Conservation (phyloP, 2,329 filamentous ascomycete species). For the Pseudogymnoascus sp. region DNA sequence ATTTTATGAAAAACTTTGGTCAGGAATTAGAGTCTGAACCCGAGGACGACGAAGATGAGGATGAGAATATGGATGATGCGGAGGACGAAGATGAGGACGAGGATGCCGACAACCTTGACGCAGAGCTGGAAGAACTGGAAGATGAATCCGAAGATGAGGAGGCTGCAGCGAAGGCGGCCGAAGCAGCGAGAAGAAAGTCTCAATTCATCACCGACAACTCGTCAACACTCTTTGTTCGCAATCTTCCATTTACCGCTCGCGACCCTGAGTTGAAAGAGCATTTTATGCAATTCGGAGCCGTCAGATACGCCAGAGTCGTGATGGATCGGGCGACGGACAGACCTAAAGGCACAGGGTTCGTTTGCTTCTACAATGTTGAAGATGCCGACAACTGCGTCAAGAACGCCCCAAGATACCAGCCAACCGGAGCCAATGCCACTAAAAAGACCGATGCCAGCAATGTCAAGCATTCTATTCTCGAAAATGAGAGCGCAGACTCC, state of each 20-base stretch:
- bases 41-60: conserved; percentile 28
- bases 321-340: conserved; percentile 77
- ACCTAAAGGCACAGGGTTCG: conserved; percentile 87
- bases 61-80: conserved; percentile 39
- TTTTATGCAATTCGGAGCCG: conserved; percentile 78
- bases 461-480: conserved; percentile 71
- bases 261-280: conserved; percentile 78
- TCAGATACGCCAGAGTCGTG: conserved; percentile 87
- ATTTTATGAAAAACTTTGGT: conserved; percentile 28
- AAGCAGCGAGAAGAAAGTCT: conserved; percentile 29
- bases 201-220: conserved; percentile 51
- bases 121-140: conserved; percentile 30
- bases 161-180: conserved; percentile 31
- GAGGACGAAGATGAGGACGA: conserved; percentile 49
- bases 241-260: conserved; percentile 80
- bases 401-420: conserved; percentile 55
- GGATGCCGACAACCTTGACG: conserved; percentile 35
- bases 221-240: conserved; percentile 83
- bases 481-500: conserved; percentile 75
- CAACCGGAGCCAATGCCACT: conserved; percentile 29
- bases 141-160: conserved; percentile 33
- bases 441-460: conserved; percentile 30
- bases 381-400: conserved; percentile 72
- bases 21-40: conserved; percentile 31
- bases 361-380: conserved; percentile 74